Conservation (phyloP, 768 basidiomycete species). For the Vishniacozyma victoriae region DNA sequence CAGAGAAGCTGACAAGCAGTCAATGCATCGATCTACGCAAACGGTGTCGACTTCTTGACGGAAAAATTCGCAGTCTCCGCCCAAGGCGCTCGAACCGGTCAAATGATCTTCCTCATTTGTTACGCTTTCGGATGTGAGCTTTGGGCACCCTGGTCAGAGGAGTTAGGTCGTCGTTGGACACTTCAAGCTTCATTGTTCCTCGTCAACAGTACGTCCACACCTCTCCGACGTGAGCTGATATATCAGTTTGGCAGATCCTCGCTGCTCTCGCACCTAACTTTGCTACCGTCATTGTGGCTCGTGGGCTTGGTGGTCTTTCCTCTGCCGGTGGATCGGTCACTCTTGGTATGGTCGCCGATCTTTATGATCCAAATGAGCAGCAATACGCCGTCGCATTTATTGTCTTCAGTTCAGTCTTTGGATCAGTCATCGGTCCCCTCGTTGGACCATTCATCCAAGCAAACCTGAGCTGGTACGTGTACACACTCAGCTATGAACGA, state of each 20-base stretch:
- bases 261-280: conserved; percentile 37
- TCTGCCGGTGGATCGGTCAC: conserved; percentile 43
- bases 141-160: conserved; percentile 37
- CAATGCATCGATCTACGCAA: conserved; percentile 28
- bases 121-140: conserved; percentile 43
- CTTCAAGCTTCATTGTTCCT: conserved; percentile 33
- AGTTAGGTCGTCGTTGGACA: conserved; percentile 36
- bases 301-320: conserved; percentile 42
- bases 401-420: conserved; percentile 32
- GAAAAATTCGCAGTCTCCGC: conserved; percentile 32
- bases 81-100: conserved; percentile 37
- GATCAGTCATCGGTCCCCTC: conserved; percentile 27
- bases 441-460: conserved; percentile 26
- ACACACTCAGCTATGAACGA: background rate
- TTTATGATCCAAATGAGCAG: conserved; percentile 36
- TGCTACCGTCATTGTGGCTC: conserved; percentile 27
- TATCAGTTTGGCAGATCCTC: conserved; percentile 36
- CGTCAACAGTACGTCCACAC: conserved; percentile 35
- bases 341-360: conserved; percentile 41
- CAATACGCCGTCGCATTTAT: conserved; percentile 39
- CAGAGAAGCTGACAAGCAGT: conserved; percentile 2
- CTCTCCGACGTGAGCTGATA: background rate
- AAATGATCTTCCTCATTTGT: conserved; percentile 34
- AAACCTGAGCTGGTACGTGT: conserved; percentile 13
- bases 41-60: conserved; percentile 25